Base-by-base conservation (phyloP, 2,329 filamentous ascomycete species). In the Colletotrichum sansevieriae region DNA sequence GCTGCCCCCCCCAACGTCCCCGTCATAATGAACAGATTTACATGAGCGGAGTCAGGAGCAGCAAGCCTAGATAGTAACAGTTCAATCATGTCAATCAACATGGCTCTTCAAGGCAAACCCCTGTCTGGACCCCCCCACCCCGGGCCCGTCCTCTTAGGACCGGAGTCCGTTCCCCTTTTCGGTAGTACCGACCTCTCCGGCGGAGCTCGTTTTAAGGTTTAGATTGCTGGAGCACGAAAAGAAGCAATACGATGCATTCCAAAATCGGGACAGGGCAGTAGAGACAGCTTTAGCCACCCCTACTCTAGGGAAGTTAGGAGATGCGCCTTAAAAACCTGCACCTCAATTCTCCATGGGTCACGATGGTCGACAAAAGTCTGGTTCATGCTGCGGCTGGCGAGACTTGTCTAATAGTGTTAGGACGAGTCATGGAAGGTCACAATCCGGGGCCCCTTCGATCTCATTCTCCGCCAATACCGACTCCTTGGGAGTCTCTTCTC, bases 81-180 rank as follows among this genome's bases (percentile, higher is more conserved):
- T 63, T 63, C 46, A 63, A 67, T 67, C 52, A 63, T 58, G 52
- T 43, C 51, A 67, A 67, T 67, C 59, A 67, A 67, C 60, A 33
- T 67, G 64, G 52, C 63, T 67, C 64, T 15, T 51, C 20, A 56
- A 46, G 59, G 59, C 59, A 0, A 12, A 52, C 15, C 64, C 64
- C 25, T 63, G 64, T 35, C 11, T 33, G 13, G 39, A 55, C 9
- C 3, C 25, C 20, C n/a, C 59, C n/a, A 12, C 46, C n/a, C 49
- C 51, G 33, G 35, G 13, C 22, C 64, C 58, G 59, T 57, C 29
- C 35, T 37, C 29, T 43, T 67, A 59, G 59, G 51, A 51, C 59
- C 64, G 58, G 59, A 67, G 33, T 46, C 64, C 35, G 52, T 63
- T 43, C 51, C 43, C 64, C 52, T 51, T 63, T 67, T 63, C 51